phyloP scores from a whole-genome alignment of 2,329 filamentous ascomycete genomes.

The Fusarium metavorans region DNA sequence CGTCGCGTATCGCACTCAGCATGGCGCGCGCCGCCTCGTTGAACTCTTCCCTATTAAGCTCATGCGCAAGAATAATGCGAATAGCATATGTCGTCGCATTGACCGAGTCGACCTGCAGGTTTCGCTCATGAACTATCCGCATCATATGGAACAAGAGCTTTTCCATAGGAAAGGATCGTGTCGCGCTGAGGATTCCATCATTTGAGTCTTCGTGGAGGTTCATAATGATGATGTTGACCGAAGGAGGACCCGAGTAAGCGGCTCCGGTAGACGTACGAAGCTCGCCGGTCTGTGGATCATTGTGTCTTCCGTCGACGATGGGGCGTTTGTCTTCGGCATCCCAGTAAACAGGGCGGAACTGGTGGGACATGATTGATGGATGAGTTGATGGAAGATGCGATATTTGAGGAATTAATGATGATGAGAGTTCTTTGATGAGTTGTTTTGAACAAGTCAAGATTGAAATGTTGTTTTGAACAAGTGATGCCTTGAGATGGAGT shows the following conservation, averaged over 20 bases:
- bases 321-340: background rate
- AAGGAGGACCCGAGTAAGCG: background rate
- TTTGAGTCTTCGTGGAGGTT: background rate
- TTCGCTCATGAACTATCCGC: background rate
- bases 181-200: background rate
- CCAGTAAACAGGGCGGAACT: background rate
- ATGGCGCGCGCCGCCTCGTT: background rate
- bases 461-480: background rate
- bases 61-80: background rate
- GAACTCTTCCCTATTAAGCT: background rate
- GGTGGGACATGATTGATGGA: too few relatives aligned
- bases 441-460: background rate
- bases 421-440: background rate
- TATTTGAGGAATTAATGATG: background rate
- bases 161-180: background rate
- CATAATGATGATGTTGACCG: background rate
- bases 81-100: background rate
- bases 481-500: background rate
- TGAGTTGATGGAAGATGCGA: too few relatives aligned
- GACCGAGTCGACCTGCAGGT: background rate
- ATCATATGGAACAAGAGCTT: background rate
- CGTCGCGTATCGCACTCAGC: background rate
- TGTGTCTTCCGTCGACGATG: background rate
- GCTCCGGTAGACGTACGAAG: background rate
- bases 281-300: background rate